Percentiles rank a stretch among this genome's conserved stretches.
Conservation (phyloP, 176 grass and related monocot genomes). For the Musa beccarii region DNA sequence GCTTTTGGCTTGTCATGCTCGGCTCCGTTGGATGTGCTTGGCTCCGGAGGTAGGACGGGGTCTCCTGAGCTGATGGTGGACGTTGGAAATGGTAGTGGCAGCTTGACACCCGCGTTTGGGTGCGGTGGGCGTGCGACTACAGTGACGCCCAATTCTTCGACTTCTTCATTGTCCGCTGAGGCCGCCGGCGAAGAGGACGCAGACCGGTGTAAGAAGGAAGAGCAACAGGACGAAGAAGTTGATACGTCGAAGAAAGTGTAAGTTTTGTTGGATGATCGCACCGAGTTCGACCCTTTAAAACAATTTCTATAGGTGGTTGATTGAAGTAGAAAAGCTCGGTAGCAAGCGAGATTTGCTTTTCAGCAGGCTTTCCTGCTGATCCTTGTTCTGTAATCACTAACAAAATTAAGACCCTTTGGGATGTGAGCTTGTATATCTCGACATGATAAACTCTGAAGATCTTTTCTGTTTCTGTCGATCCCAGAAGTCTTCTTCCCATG, state of each 20-base stretch:
- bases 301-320: background rate
- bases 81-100: background rate
- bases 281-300: too few relatives aligned
- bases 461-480: slow-evolving; percentile 8
- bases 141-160: slow-evolving; percentile 71
- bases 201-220: slow-evolving; percentile 25
- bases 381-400: background rate
- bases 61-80: background rate
- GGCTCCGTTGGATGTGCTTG: background rate
- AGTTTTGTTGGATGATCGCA: slow-evolving; percentile 6
- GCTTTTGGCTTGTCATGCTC: background rate
- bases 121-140: slow-evolving; percentile 4
- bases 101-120: background rate
- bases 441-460: background rate
- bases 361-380: background rate
- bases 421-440: too few relatives aligned
- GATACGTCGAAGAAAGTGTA: slow-evolving; percentile 70
- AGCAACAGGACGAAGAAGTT: slow-evolving; percentile 37
- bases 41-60: slow-evolving; percentile 11
- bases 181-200: slow-evolving; percentile 45
- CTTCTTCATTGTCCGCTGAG: slow-evolving; percentile 66
- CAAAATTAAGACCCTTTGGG: slow-evolving; percentile 14
- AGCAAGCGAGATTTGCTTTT: background rate
- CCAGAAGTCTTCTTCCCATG: background rate
- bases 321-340: too few relatives aligned